Evolutionary conservation across 1,284 basidiomycete species (phyloP).

Genomic region (Dichomitus squalens): DNA sequence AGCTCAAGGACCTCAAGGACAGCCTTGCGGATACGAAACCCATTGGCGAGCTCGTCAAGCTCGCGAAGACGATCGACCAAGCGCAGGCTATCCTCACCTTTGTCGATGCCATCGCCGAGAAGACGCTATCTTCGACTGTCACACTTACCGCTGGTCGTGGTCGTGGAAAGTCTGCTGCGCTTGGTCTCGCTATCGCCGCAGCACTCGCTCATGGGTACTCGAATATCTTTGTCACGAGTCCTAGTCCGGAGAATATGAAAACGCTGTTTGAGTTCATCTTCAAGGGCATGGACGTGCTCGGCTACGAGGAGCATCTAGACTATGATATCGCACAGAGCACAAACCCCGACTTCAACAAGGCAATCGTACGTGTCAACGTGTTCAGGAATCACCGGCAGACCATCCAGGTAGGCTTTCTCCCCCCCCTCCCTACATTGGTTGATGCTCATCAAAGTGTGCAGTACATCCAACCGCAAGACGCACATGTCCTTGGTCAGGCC

Average conservation of each 20-base stretch:
- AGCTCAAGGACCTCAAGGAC: slow-evolving; percentile 84
- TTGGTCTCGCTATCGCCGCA: slow-evolving; percentile 93
- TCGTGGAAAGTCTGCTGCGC: slow-evolving; percentile 94
- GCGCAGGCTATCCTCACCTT: slow-evolving; percentile 92
- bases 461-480: slow-evolving; percentile 98
- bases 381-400: slow-evolving; percentile 94
- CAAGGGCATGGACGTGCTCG: slow-evolving; percentile 93
- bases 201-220: slow-evolving; percentile 95
- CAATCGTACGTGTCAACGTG: slow-evolving; percentile 94
- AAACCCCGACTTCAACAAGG: slow-evolving; percentile 93
- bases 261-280: slow-evolving; percentile 99
- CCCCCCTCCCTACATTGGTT: too few species aligned
- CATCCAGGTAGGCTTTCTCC: slow-evolving; percentile 68
- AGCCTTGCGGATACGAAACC: slow-evolving; percentile 85
- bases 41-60: slow-evolving; percentile 86
- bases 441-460: slow-evolving; percentile 33
- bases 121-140: slow-evolving; percentile 93
- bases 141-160: slow-evolving; percentile 94
- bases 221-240: slow-evolving; percentile 98
- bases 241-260: slow-evolving; percentile 96
- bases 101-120: slow-evolving; percentile 89
- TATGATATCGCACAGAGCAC: slow-evolving; percentile 96
- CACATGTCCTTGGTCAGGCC: slow-evolving; percentile 96
- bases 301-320: slow-evolving; percentile 97
- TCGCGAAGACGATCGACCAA: slow-evolving; percentile 94